Conservation (phyloP, 2,329 filamentous ascomycete species). For the Fragosphaeria purpurea region DNA sequence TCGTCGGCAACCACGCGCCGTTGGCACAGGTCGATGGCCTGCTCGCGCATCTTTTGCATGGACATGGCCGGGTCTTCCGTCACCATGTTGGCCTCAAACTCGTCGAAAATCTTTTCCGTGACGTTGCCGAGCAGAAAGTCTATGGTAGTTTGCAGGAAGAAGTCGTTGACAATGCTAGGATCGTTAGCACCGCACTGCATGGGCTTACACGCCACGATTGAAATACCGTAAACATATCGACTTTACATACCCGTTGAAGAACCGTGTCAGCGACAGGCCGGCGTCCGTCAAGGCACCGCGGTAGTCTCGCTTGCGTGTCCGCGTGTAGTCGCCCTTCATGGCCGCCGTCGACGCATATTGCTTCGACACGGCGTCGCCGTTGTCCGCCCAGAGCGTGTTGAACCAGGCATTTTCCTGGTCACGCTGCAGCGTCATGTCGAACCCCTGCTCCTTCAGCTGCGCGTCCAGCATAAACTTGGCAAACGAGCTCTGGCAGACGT, state of each 20-base stretch:
- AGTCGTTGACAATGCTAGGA: constrained; percentile 89
- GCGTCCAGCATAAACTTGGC: constrained; percentile 71
- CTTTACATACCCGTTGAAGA: constrained; percentile 51
- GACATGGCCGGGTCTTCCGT: constrained; percentile 85
- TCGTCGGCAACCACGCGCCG: constrained; percentile 77
- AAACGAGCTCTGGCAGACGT: constrained; percentile 89
- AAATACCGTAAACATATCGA: not conserved
- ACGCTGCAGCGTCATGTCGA: constrained; percentile 61
- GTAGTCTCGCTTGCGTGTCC: constrained; percentile 83
- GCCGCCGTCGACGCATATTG: constrained; percentile 94
- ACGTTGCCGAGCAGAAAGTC: constrained; percentile 90
- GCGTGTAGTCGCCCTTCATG: constrained; percentile 92
- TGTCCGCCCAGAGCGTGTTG: constrained; percentile 94
- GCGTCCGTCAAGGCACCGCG: constrained; percentile 86
- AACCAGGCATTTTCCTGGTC: constrained; percentile 86
- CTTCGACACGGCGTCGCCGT: constrained; percentile 89
- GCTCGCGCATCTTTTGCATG: constrained; percentile 70
- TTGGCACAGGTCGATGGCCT: constrained; percentile 80
- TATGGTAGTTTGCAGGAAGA: constrained; percentile 90
- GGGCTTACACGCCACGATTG: no score
- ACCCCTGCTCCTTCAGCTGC: constrained; percentile 67
- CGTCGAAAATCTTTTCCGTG: constrained; percentile 74
- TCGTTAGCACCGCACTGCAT: constrained; percentile 3
- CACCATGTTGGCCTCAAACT: constrained; percentile 92
- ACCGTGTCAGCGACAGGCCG: constrained; percentile 72